A percentile compares a stretch with the other conserved stretches of the same genome.
Evolutionary conservation across 345 rosid species (phyloP).

Genomic region (Toxicodendron radicans): DNA sequence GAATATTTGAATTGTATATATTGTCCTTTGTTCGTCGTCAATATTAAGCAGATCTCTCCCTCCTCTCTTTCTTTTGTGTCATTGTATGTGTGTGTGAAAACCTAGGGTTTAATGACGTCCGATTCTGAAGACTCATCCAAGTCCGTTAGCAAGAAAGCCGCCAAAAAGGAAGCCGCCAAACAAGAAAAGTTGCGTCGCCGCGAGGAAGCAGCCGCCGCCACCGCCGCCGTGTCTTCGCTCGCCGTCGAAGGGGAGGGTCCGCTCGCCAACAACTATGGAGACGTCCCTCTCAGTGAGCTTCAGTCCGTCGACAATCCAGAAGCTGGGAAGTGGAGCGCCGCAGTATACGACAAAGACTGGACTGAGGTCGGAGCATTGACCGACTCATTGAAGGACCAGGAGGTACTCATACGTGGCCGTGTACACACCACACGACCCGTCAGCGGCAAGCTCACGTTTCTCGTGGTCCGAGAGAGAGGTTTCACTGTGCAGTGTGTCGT

Average conservation of each 20-base stretch:
- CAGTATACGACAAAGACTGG: slow-evolving; percentile 36
- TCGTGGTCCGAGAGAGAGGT: slow-evolving; percentile 63
- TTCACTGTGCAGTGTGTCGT: slow-evolving; percentile 80
- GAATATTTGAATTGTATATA: no score
- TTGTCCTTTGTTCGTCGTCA: neutral
- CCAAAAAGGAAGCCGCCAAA: slow-evolving; percentile 85
- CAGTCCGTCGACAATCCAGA: slow-evolving; percentile 45
- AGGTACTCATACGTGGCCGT: slow-evolving; percentile 65
- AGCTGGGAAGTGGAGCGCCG: slow-evolving; percentile 46
- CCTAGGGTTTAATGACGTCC: neutral
- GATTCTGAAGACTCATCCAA: slow-evolving; percentile 28
- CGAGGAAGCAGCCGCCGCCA: slow-evolving; percentile 44
- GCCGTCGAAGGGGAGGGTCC: slow-evolving; percentile 44
- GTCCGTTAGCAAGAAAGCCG: slow-evolving; percentile 67
- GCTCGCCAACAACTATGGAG: slow-evolving; percentile 56
- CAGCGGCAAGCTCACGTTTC: slow-evolving; percentile 57
- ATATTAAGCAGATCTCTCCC: neutral
- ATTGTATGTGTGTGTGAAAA: neutral
- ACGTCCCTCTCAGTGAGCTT: slow-evolving; percentile 55
- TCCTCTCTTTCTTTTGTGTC: neutral
- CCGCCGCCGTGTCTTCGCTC: slow-evolving; percentile 39
- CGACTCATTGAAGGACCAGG: slow-evolving; percentile 37
- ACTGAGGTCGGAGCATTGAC: slow-evolving; percentile 49
- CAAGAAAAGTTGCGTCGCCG: slow-evolving; percentile 74
- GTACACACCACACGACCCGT: slow-evolving; percentile 54